Evolutionary conservation across 306 rosid species (phyloP), one percentile per base, ranked within the genome.

Genomic region (Quercus alba): DNA sequence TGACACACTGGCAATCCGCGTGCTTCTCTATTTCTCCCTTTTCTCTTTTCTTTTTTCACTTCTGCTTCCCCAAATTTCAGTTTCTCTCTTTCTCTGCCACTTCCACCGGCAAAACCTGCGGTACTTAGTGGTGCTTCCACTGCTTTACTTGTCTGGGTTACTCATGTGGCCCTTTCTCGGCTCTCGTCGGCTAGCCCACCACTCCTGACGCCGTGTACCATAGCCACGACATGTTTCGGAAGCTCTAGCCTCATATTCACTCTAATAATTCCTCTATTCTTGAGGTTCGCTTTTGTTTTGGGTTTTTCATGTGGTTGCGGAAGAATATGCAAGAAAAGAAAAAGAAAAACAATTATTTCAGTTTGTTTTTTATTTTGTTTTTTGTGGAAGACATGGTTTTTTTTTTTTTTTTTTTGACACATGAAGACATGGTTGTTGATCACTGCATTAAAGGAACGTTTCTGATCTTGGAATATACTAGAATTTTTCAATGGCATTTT

Each of bases 161-260:
- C 73, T 95, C 75, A 86, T 95, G 97, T 95, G 94, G 51, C 5
- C 93, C 98, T 2, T 91, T 93, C 88, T 93, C 90, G 21, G 69
- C 86, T 18, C 86, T 94, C 56, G 57, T 90, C 70, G 88, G 93
- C 41, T 87, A 64, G 26, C 54, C 90, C n/a, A 78, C 90, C 56
- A 87, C 86, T 84, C 99, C 97, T 17, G 97, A 98, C 11, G 89
- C 93, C 4, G 79, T 88, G 10, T 95, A 95, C 51, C 94, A 93
- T 18, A 91, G 94, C 72, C 97, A 89, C 76, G 83, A 81, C 76
- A 77, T 85, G 81, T 93, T 90, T 67, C 82, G 70, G 70, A 80
- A 84, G 74, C 96, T 93, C 59, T 89, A 90, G 91, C 86, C 66
- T 28, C 85, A 90, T 25, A 89, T 95, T 69, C 79, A 84, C 57